Evolutionary conservation across 768 basidiomycete species (phyloP).

Genomic region (Tricholoma furcatifolium): DNA sequence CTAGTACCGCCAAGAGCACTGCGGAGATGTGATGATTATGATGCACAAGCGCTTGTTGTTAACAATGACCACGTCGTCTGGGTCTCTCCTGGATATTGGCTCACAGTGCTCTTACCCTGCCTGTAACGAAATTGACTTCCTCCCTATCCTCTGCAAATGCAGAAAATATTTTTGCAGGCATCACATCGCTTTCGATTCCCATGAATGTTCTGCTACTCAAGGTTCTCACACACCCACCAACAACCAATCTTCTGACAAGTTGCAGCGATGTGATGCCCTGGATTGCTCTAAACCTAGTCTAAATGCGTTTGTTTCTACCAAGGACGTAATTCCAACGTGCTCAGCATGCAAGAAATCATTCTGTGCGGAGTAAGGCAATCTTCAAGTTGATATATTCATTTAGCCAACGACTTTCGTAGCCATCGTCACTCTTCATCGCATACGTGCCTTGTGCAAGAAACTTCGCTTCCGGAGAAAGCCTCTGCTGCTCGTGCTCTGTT

Average conservation of each 20-base stretch:
- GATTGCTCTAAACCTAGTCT: conserved; percentile 59
- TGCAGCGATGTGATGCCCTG: conserved; percentile 48
- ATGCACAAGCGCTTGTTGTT: no score
- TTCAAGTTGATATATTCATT: conserved; percentile 11
- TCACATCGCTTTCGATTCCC: conserved; percentile 61
- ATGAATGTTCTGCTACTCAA: conserved; percentile 46
- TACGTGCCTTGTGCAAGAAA: conserved; percentile 38
- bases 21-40: no score
- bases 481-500: conserved; percentile 52
- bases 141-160: conserved; percentile 75
- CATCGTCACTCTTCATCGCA: conserved; percentile 71
- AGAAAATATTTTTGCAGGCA: conserved; percentile 56
- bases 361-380: conserved; percentile 53
- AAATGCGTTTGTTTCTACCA: conserved; percentile 33
- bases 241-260: conserved; percentile 23
- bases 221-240: conserved; percentile 1
- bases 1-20: no score
- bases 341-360: conserved; percentile 53
- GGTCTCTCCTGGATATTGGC: conserved; percentile 52
- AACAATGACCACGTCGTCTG: conserved; percentile 8
- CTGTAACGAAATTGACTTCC: conserved; percentile 69
- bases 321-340: conserved; percentile 39
- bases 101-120: conserved; percentile 58
- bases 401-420: conserved; percentile 31
- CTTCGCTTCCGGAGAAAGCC: conserved; percentile 32